Conservation (phyloP, 108 stramenopile species). For the Conticribra guillardii region DNA sequence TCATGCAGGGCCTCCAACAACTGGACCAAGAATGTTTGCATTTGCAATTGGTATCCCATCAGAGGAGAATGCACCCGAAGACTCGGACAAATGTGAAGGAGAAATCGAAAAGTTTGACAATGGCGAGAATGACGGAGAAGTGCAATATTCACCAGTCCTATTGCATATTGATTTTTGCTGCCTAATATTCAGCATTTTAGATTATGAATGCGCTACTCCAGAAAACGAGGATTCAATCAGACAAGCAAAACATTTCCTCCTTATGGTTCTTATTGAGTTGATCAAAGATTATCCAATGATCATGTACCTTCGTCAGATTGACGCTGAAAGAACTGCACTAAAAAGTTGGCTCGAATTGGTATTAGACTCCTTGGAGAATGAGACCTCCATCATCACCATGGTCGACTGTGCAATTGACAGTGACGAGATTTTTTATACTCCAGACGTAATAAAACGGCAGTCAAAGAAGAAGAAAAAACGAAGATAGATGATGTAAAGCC, state of each 20-base stretch:
- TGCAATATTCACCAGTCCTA: conserved; percentile 71
- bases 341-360: conserved; percentile 55
- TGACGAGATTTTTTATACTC: conserved; percentile 50
- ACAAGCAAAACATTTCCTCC: conserved; percentile 38
- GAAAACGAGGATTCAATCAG: background rate
- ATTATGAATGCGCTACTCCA: conserved; percentile 32
- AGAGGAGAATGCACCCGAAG: conserved; percentile 9
- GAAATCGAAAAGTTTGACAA: background rate
- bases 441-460: conserved; percentile 37
- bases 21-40: conserved; percentile 67
- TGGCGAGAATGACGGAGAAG: conserved; percentile 67
- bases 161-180: conserved; percentile 70
- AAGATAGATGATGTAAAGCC: too few relatives aligned
- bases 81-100: background rate
- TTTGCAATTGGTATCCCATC: conserved; percentile 72
- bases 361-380: conserved; percentile 8
- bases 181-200: conserved; percentile 56
- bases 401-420: conserved; percentile 42
- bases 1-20: conserved; percentile 70
- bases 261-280: conserved; percentile 34
- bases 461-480: conserved; percentile 33
- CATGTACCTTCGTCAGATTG: conserved; percentile 53
- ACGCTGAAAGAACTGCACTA: conserved; percentile 38
- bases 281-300: conserved; percentile 55
- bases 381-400: background rate